Percentiles rank a stretch among this genome's conserved stretches.
phyloP scores from a whole-genome alignment of 805 yeast genomes.

The Hanseniaspora singularis region DNA sequence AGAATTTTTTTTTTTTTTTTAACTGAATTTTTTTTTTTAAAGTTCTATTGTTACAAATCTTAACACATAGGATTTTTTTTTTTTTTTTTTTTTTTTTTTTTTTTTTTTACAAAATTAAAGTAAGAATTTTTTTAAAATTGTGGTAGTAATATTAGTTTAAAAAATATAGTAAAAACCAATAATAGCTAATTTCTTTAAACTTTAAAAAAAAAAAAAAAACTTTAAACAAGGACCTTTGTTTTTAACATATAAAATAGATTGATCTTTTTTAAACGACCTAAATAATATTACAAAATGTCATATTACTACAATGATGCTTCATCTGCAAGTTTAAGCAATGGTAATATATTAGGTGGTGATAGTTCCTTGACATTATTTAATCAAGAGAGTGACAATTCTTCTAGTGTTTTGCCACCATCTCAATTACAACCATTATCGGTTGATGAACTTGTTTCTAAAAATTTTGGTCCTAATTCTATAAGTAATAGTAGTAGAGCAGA shows the following conservation, averaged over 20 bases:
- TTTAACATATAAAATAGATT: too few relatives aligned
- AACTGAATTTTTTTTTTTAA: too few relatives aligned
- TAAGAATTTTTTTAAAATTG: too few relatives aligned
- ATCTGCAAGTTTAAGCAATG: too few relatives aligned
- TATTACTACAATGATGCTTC: not conserved
- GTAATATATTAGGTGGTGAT: not conserved
- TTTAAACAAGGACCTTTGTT: not conserved
- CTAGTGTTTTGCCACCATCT: not conserved
- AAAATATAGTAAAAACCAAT: too few relatives aligned
- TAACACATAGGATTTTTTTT: too few relatives aligned
- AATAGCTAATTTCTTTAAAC: too few relatives aligned
- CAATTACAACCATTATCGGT: conserved; percentile 11
- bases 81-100: too few relatives aligned
- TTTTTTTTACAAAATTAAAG: too few relatives aligned
- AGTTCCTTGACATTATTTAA: not conserved
- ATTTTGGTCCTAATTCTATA: not conserved
- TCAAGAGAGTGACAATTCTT: not conserved
- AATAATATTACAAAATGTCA: not conserved
- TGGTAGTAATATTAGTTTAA: too few relatives aligned
- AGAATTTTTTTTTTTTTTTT: too few relatives aligned
- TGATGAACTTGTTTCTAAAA: conserved; percentile 9
- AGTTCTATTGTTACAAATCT: too few relatives aligned
- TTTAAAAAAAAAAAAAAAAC: not conserved
- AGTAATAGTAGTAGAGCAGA: not conserved
- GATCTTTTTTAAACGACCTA: not conserved